phyloP scores from a whole-genome alignment of 306 rosid species.

The Prunus armeniaca region DNA sequence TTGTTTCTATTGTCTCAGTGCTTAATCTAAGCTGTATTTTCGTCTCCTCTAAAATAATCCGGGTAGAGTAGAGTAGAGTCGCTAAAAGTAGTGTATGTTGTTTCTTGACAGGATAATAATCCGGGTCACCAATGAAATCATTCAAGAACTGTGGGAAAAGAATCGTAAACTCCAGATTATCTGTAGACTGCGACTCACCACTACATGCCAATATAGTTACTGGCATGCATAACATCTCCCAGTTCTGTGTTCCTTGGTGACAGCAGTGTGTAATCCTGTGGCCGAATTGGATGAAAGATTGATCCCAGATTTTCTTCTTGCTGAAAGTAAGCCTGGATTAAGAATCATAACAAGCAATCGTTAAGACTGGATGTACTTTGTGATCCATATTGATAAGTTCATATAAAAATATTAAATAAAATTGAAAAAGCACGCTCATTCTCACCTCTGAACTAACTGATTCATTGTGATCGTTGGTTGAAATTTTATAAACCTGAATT shows the following conservation, averaged over 20 bases:
- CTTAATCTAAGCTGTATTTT: too few species aligned
- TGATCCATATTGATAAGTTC: neutral
- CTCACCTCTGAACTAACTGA: constrained; percentile 26
- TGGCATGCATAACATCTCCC: neutral
- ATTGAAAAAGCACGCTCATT: neutral
- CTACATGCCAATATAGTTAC: constrained; percentile 19
- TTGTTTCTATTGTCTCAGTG: too few species aligned
- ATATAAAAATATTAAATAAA: neutral
- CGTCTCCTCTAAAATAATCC: too few species aligned
- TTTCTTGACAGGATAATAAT: too few species aligned
- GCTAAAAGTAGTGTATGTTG: too few species aligned
- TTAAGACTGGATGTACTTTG: constrained; percentile 4
- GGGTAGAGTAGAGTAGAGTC: too few species aligned
- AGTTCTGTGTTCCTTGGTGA: neutral
- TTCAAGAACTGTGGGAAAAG: constrained; percentile 10
- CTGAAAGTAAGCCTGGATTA: constrained; percentile 13
- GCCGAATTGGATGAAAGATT: neutral
- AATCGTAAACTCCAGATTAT: constrained; percentile 4
- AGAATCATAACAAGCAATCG: constrained; percentile 19
- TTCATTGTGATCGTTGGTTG: neutral
- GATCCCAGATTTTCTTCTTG: neutral
- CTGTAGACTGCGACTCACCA: neutral
- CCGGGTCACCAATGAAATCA: too few species aligned
- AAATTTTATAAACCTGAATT: too few species aligned
- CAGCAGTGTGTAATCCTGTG: neutral